Evolutionary conservation across 1,139 yeast genomes (phyloP), one percentile per base, ranked within the genome.

Genomic region (Candida sp.): DNA sequence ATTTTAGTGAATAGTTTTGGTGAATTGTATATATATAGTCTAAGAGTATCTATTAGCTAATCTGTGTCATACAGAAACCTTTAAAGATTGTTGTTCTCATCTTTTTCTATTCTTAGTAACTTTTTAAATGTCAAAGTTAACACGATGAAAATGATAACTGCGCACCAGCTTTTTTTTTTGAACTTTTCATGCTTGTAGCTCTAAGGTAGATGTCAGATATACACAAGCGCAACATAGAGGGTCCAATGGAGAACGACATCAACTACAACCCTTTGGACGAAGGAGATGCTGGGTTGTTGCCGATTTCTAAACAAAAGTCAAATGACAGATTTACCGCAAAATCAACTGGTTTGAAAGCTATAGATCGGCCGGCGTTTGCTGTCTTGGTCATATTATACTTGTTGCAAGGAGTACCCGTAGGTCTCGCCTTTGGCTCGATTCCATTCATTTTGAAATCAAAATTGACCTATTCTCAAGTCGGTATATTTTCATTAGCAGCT

Each of bases 361-460:
- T 63, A 19, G 93, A 86, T 53, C 61, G 84, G 44, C 85, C 85
- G 19, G 88, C 91, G 44, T 93, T 93, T 58, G 66, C 76, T 36
- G 73, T 91, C 12, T 68, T 93, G 43, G 83, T 88, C 7, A 57
- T 86, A 6, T 66, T 93, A 25, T 93, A 93, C 57, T 68, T 90
- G 38, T 73, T 91, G 9, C 99, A 93, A 61, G 99, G 99, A 22
- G 83, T 93, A 4, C 99, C 99, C 0, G 95, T 91, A 12, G 99
- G 99, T 0, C 66, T 93, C 36, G 96, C 97, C 2, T 90, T 93
- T 68, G 99, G 99, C 3, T 85, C 96, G 1, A 77, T 93, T n/a
- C 99, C 99, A 1, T 93, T 91, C 57, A 70, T 95, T 30, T 71
- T 95, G 46, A 93, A 93, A 61, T 79, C 93, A 8, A 79, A 83